Percentiles rank a stretch among this genome's conserved stretches.
Conservation (phyloP, 2,329 filamentous ascomycete species). For the Colletotrichum sp. region DNA sequence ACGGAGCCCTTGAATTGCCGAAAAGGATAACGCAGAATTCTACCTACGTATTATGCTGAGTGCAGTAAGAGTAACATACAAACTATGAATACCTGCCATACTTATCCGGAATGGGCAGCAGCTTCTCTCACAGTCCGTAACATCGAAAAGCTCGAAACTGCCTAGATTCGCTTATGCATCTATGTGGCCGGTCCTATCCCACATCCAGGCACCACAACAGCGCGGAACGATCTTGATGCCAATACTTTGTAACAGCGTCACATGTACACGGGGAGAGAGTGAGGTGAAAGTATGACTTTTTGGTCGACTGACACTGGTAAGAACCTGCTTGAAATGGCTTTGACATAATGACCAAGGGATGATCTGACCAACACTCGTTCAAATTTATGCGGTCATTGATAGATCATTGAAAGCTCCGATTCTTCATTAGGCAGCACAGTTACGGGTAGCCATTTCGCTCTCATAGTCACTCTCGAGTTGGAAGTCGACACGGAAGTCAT, state of each 20-base stretch:
- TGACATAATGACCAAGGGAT: not conserved
- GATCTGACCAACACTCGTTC: not conserved
- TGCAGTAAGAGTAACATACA: not conserved
- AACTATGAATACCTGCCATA: not conserved
- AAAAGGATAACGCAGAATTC: not conserved
- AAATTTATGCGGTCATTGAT: not conserved
- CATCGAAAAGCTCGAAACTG: constrained; percentile 37
- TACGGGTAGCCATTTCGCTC: constrained; percentile 59
- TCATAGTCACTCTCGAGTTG: constrained; percentile 59
- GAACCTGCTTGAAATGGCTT: not conserved
- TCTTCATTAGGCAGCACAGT: constrained; percentile 62
- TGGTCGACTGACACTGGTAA: not conserved
- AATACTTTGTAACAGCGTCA: not conserved
- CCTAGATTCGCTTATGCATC: constrained; percentile 54
- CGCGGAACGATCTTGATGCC: constrained; percentile 61
- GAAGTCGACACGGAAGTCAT: constrained; percentile 59
- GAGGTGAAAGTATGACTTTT: not conserved
- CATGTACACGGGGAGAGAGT: not conserved
- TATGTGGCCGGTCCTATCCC: constrained; percentile 60
- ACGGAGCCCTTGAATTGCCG: not conserved
- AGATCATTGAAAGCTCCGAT: constrained; percentile 68
- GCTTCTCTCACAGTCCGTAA: not conserved
- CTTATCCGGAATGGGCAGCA: not conserved
- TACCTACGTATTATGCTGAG: not conserved
- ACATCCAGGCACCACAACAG: constrained; percentile 61